phyloP scores from a whole-genome alignment of 2,329 filamentous ascomycete species.

The Pestalotiopsis sp. region DNA sequence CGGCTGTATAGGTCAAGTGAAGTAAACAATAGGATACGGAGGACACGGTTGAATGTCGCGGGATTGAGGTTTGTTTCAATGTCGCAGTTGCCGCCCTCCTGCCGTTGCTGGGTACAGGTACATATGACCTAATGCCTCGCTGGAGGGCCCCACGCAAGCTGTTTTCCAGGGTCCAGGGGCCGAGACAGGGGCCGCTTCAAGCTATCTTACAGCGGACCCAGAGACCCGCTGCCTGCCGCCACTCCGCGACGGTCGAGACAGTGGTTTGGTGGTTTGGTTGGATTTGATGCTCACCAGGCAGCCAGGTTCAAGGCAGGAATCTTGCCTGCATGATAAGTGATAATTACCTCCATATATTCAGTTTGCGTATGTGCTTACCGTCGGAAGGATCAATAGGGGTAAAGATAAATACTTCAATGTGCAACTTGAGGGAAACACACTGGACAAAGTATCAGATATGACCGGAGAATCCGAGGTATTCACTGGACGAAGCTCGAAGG shows the following conservation, averaged over 20 bases:
- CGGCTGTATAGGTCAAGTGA: neutral
- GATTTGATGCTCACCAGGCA: neutral
- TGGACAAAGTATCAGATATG: no score
- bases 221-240: neutral
- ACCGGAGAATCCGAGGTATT: no score
- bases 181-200: neutral
- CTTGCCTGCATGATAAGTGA: no score
- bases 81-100: neutral
- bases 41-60: neutral
- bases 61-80: neutral
- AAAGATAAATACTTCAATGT: no score
- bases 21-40: neutral
- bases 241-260: neutral
- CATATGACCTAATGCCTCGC: neutral
- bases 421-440: no score
- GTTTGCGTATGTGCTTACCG: no score
- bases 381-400: no score
- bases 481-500: no score
- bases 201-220: neutral
- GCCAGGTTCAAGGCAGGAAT: no score
- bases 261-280: neutral
- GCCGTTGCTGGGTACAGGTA: neutral
- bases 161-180: neutral
- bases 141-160: neutral
- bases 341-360: no score